These are phyloP conservation scores for Metschnikowia dekortorum DNA, from an alignment of 805 yeast species.

Conservation along the genomic window DNA sequence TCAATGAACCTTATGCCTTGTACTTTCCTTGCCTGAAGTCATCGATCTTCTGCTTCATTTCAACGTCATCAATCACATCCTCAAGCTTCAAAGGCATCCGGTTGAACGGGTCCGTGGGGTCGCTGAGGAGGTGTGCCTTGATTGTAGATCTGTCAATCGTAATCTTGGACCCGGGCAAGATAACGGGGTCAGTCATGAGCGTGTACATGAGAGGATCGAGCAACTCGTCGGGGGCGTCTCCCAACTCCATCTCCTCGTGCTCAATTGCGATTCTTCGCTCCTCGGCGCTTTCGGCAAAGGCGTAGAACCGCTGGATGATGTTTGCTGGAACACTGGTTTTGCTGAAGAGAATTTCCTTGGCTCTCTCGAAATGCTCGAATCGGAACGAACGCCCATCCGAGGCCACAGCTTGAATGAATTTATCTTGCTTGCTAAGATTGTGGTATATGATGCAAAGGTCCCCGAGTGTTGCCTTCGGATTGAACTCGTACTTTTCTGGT, in stretches of 20 bases:
- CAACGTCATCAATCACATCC: slow-evolving; percentile 77
- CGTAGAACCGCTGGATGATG: slow-evolving; percentile 46
- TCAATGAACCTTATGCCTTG: not conserved
- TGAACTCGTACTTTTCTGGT: slow-evolving; percentile 79
- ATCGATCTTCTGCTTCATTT: slow-evolving; percentile 55
- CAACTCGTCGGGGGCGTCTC: slow-evolving; percentile 94
- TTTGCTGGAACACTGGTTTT: slow-evolving; percentile 47
- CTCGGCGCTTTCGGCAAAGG: slow-evolving; percentile 67
- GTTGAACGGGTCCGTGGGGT: slow-evolving; percentile 96
- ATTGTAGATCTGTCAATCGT: slow-evolving; percentile 87
- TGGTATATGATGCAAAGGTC: slow-evolving; percentile 72
- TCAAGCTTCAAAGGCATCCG: slow-evolving; percentile 86
- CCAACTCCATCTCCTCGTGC: slow-evolving; percentile 81
- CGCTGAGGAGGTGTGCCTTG: slow-evolving; percentile 89
- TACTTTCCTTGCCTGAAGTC: slow-evolving; percentile 48
- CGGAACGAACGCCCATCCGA: slow-evolving; percentile 89
- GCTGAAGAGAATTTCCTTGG: slow-evolving; percentile 57
- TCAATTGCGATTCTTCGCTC: slow-evolving; percentile 57
- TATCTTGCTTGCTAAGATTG: slow-evolving; percentile 59
- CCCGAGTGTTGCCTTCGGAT: slow-evolving; percentile 67
- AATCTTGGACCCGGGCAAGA: slow-evolving; percentile 81
- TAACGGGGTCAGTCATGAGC: slow-evolving; percentile 93
- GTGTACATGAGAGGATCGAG: slow-evolving; percentile 96
- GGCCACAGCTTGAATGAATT: slow-evolving; percentile 76
- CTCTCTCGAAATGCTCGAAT: slow-evolving; percentile 61